These are phyloP conservation scores for Blastocystis hominis DNA, from an alignment of 352 stramenopile species.

Conservation along the genomic window DNA sequence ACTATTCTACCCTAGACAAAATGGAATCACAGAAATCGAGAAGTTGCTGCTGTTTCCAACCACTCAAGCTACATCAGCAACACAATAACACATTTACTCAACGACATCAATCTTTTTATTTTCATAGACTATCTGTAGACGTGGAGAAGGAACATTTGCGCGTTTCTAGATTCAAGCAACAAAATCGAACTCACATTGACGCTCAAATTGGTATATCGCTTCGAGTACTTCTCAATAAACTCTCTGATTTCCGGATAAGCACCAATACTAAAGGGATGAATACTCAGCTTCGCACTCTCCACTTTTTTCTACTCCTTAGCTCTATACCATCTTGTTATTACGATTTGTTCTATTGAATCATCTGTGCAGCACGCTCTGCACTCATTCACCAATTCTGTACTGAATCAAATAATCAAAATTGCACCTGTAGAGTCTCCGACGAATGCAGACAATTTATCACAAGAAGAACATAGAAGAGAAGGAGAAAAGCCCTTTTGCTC, in stretches of 20 bases:
- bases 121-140: not conserved
- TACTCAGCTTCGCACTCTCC: not conserved
- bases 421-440: not conserved
- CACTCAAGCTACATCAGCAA: not conserved
- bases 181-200: not conserved
- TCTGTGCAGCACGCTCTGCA: not conserved
- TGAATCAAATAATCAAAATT: not conserved
- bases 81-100: not conserved
- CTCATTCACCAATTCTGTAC: constrained; percentile 3
- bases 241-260: not conserved
- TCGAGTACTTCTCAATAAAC: not conserved
- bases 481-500: not conserved
- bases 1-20: not conserved
- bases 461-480: constrained; percentile 4
- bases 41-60: not conserved
- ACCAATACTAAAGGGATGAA: not conserved
- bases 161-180: not conserved
- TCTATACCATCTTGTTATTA: not conserved
- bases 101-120: constrained; percentile 19
- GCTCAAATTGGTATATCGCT: not conserved
- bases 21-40: constrained; percentile 24
- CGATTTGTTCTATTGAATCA: not conserved
- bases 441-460: constrained; percentile 8
- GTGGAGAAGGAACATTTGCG: not conserved
- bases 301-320: constrained; percentile 1